These are phyloP conservation scores for Penicillium paneum DNA, from an alignment of 2,329 filamentous ascomycete species.

Conservation along the genomic window DNA sequence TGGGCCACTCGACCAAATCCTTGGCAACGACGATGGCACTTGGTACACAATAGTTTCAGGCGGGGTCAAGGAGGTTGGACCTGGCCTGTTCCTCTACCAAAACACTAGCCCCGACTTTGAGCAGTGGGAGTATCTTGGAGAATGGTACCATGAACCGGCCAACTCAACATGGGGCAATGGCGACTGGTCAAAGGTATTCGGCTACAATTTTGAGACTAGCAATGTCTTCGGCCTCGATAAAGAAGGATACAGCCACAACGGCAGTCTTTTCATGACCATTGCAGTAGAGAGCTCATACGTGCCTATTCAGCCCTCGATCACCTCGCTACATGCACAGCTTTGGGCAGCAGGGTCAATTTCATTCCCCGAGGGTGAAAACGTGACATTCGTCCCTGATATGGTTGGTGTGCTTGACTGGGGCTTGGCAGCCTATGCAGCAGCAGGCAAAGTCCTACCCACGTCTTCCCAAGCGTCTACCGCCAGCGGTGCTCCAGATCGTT, in stretches of 20 bases:
- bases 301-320: not conserved
- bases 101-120: not conserved
- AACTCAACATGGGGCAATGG: not conserved
- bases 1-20: not conserved
- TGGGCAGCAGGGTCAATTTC: not conserved
- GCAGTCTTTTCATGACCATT: not conserved
- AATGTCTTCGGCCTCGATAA: not conserved
- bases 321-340: not conserved
- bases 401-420: not conserved
- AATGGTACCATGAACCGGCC: not conserved
- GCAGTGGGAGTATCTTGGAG: not conserved
- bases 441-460: not conserved
- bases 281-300: not conserved
- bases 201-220: not conserved
- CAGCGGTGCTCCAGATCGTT: not conserved
- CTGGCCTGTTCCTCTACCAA: not conserved
- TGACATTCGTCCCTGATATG: not conserved
- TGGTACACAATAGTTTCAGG: not conserved
- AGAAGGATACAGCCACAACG: not conserved
- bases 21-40: not conserved
- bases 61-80: not conserved
- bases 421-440: not conserved
- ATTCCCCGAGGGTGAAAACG: not conserved
- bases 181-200: not conserved
- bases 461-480: not conserved